phyloP scores from a whole-genome alignment of 2,329 filamentous ascomycete species.

The Cladosporium sp. region DNA sequence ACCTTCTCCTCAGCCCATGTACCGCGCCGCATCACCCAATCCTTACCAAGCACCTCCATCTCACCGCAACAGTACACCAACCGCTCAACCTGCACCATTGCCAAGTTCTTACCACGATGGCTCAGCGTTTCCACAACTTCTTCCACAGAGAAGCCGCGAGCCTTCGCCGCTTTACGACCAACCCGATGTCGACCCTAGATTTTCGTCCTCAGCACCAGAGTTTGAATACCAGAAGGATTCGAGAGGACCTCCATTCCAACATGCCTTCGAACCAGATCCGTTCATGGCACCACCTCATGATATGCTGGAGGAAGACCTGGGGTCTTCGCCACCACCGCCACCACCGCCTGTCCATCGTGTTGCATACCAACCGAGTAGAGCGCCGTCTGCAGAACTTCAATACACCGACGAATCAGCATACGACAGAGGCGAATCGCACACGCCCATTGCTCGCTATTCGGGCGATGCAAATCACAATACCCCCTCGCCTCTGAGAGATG shows the following conservation, averaged over 20 bases:
- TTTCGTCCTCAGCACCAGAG: constrained; percentile 18
- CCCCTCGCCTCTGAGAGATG: constrained; percentile 85
- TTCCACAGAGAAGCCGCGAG: constrained; percentile 20
- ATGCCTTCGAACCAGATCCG: constrained; percentile 31
- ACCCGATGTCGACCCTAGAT: not conserved
- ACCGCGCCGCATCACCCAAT: constrained; percentile 23
- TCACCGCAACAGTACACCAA: constrained; percentile 17
- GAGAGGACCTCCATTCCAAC: not conserved
- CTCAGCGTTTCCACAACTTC: constrained; percentile 29
- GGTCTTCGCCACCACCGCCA: constrained; percentile 72
- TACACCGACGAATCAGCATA: constrained; percentile 35
- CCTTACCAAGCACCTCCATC: constrained; percentile 29
- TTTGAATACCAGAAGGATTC: constrained; percentile 31
- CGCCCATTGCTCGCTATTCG: constrained; percentile 66
- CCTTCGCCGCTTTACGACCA: constrained; percentile 23
- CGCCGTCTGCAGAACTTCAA: constrained; percentile 42
- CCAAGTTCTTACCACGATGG: constrained; percentile 33
- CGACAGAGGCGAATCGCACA: constrained; percentile 51
- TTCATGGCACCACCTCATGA: not conserved
- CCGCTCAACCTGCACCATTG: constrained; percentile 43
- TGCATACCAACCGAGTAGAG: constrained; percentile 47
- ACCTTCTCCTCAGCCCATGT: constrained; percentile 27
- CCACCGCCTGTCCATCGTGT: constrained; percentile 77
- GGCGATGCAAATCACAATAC: constrained; percentile 53
- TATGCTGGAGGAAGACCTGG: constrained; percentile 37